A percentile compares a stretch with the other conserved stretches of the same genome.
These are phyloP conservation scores for Colletotrichum cuscutae DNA, from an alignment of 2,329 filamentous ascomycete genomes.

Conservation along the genomic window DNA sequence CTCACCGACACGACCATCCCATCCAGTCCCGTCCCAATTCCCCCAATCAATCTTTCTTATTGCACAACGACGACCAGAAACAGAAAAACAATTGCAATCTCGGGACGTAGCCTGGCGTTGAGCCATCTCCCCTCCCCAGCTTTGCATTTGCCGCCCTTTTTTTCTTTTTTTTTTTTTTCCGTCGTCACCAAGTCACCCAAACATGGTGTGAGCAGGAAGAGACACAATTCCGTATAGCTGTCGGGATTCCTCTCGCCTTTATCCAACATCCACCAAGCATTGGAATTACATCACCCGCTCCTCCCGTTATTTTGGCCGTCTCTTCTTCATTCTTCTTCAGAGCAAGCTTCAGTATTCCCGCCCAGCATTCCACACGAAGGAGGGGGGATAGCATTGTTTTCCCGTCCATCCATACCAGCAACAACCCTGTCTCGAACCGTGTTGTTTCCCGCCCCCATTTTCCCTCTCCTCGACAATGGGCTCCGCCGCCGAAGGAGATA, in stretches of 20 bases:
- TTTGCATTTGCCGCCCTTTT: background rate
- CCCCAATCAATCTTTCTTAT: background rate
- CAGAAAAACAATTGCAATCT: slow-evolving; percentile 13
- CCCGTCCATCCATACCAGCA: slow-evolving; percentile 19
- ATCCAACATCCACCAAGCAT: slow-evolving; percentile 17
- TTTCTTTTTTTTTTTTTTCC: background rate
- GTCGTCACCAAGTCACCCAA: background rate
- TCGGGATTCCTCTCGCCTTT: slow-evolving; percentile 8
- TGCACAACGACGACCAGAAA: slow-evolving; percentile 9
- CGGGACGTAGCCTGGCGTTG: slow-evolving; percentile 23
- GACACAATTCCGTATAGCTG: slow-evolving; percentile 7
- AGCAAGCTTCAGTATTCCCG: background rate
- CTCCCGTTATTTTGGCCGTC: background rate
- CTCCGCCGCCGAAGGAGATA: slow-evolving; percentile 28
- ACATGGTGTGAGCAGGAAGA: slow-evolving; percentile 24
- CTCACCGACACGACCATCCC: slow-evolving; percentile 29
- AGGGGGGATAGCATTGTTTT: slow-evolving; percentile 17
- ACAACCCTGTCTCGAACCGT: slow-evolving; percentile 25
- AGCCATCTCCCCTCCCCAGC: slow-evolving; percentile 20
- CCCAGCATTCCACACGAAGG: slow-evolving; percentile 16
- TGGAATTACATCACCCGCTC: background rate
- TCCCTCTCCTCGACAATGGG: slow-evolving; percentile 28
- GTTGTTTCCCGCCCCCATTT: slow-evolving; percentile 17
- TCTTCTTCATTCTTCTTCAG: background rate
- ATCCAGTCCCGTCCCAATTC: slow-evolving; percentile 3